phyloP scores from a whole-genome alignment of 805 yeast genomes.

The Brettanomyces bruxellensis region DNA sequence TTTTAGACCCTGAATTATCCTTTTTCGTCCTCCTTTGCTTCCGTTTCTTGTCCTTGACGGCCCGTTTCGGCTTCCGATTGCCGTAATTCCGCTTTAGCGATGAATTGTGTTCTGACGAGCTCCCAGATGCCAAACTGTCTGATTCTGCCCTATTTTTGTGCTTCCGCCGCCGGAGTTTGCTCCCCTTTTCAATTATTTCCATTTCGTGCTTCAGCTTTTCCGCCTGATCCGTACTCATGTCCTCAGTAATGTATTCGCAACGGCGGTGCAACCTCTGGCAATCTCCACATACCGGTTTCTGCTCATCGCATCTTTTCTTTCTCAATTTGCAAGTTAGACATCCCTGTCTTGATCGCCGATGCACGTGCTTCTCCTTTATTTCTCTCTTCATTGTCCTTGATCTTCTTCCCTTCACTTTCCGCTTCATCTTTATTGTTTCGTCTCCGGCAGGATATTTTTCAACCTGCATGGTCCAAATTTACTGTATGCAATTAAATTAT shows the following conservation, averaged over 20 bases:
- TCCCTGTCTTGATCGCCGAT: conserved; percentile 41
- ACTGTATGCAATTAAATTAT: no score
- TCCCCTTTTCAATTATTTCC: conserved; percentile 29
- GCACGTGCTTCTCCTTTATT: background rate
- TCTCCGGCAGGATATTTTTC: background rate
- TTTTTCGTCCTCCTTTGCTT: background rate
- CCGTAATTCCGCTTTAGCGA: background rate
- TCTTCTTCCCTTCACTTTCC: background rate
- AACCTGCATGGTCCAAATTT: no score
- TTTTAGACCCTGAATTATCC: conserved; percentile 1
- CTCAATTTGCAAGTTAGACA: conserved; percentile 62
- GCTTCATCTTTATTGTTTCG: background rate
- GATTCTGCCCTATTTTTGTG: conserved; percentile 3
- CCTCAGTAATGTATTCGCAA: conserved; percentile 39
- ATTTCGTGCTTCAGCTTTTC: conserved; percentile 28
- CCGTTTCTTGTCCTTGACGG: background rate
- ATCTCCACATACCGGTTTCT: conserved; percentile 40
- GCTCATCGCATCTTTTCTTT: conserved; percentile 50
- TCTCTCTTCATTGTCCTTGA: background rate
- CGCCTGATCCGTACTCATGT: conserved; percentile 34
- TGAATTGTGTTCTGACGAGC: background rate
- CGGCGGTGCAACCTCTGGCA: conserved; percentile 36
- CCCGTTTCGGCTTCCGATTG: background rate
- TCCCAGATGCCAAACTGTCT: background rate
- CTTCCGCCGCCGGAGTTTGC: conserved; percentile 34